Percentiles rank a stretch among this genome's conserved stretches.
Evolutionary conservation across 2,329 filamentous ascomycete genomes (phyloP).

Genomic region (Emericellopsis atlantica): DNA sequence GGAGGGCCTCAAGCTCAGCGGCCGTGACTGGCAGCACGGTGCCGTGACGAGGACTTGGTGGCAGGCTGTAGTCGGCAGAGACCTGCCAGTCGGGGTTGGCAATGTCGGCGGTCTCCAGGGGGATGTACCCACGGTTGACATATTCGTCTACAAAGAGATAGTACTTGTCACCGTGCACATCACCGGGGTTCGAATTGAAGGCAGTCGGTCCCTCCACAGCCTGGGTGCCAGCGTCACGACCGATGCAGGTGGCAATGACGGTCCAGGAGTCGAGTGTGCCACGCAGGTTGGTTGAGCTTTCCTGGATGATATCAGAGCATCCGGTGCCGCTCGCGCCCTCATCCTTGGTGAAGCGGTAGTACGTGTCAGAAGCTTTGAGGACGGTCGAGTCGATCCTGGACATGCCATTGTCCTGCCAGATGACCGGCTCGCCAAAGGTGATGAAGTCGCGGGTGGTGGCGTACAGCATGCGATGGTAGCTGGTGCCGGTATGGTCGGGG

Average conservation of each 20-base stretch:
- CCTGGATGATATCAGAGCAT: constrained; percentile 41
- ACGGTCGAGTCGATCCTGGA: constrained; percentile 41
- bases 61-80: constrained; percentile 29
- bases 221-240: constrained; percentile 30
- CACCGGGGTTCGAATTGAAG: constrained; percentile 35
- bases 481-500: constrained; percentile 22
- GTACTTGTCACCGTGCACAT: constrained; percentile 37
- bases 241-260: constrained; percentile 33
- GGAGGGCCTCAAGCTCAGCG: constrained; percentile 22
- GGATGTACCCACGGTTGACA: constrained; percentile 35
- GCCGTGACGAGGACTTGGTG: constrained; percentile 36
- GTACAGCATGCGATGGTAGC: constrained; percentile 41
- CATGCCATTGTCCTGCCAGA: constrained; percentile 38
- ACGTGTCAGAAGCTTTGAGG: constrained; percentile 23
- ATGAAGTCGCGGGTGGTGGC: constrained; percentile 35
- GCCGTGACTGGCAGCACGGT: constrained; percentile 39
- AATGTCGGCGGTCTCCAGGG: constrained; percentile 35
- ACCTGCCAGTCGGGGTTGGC: constrained; percentile 34
- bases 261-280: constrained; percentile 28
- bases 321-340: constrained; percentile 34
- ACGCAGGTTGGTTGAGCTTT: constrained; percentile 28
- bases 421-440: constrained; percentile 29
- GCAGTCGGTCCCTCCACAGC: constrained; percentile 38
- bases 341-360: constrained; percentile 43
- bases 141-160: constrained; percentile 46